Evolutionary conservation across 2,329 filamentous ascomycete species (phyloP).

Genomic region (Fusarium pseudograminearum): DNA sequence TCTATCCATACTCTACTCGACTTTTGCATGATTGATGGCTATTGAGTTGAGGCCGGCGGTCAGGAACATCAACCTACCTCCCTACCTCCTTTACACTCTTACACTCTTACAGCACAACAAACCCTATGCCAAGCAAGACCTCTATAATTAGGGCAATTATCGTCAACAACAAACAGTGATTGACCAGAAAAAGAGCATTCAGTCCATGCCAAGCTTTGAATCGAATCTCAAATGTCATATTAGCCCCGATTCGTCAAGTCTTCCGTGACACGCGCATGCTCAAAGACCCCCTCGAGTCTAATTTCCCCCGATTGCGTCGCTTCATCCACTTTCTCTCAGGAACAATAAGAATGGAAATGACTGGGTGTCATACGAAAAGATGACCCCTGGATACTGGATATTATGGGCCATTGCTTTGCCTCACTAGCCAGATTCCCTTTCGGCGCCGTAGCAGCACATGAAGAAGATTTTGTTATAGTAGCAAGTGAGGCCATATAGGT

Average conservation of each 20-base stretch:
- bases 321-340: constrained; percentile 19
- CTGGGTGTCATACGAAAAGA: constrained; percentile 14
- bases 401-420: constrained; percentile 33
- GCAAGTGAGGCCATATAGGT: constrained; percentile 9
- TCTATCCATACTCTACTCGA: background rate
- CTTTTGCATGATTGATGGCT: background rate
- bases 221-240: constrained; percentile 30
- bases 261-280: constrained; percentile 21
- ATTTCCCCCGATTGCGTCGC: constrained; percentile 41
- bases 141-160: constrained; percentile 1
- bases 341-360: background rate
- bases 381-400: constrained; percentile 3
- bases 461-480: constrained; percentile 12
- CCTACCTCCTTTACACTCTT: background rate
- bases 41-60: background rate
- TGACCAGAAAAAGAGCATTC: background rate
- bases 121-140: background rate
- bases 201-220: constrained; percentile 29
- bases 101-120: background rate
- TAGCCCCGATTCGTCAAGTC: constrained; percentile 35
- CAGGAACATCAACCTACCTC: background rate
- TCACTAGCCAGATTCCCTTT: constrained; percentile 3
- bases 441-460: constrained; percentile 16
- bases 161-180: background rate
- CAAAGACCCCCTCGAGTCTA: constrained; percentile 18